These are phyloP conservation scores for Dactylorhiza incarnata DNA, from an alignment of 106 monocot species.

Conservation along the genomic window DNA sequence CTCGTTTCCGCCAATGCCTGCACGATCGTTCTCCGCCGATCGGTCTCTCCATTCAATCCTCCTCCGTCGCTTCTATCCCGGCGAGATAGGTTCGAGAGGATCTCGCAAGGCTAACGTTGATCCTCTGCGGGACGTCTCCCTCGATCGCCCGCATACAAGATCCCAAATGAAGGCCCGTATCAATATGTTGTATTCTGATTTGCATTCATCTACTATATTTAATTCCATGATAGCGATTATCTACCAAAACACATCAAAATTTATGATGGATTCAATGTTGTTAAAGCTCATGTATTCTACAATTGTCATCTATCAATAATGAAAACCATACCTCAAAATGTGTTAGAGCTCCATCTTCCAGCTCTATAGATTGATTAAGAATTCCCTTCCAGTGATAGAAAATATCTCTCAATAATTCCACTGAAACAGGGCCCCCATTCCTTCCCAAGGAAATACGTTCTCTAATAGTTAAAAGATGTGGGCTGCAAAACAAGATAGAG, in stretches of 20 bases:
- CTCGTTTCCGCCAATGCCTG: too few relatives aligned
- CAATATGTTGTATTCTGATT: too few relatives aligned
- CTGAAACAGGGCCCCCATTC: conserved; percentile 67
- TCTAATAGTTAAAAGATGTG: conserved; percentile 77
- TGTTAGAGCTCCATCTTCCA: conserved; percentile 70
- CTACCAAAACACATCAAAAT: not conserved
- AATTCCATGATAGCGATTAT: too few relatives aligned
- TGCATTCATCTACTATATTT: too few relatives aligned
- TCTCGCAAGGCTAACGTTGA: too few relatives aligned
- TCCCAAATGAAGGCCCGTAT: too few relatives aligned
- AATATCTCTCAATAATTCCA: conserved; percentile 28
- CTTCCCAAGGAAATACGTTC: conserved; percentile 85
- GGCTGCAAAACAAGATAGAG: conserved; percentile 38
- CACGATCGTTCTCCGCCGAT: too few relatives aligned
- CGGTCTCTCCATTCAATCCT: too few relatives aligned
- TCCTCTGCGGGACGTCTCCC: too few relatives aligned
- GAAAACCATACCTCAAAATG: conserved; percentile 78
- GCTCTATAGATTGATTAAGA: conserved; percentile 61
- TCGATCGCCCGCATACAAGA: too few relatives aligned
- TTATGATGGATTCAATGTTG: not conserved
- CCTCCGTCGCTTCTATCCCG: too few relatives aligned
- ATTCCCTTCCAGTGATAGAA: conserved; percentile 43
- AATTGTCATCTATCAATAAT: not conserved
- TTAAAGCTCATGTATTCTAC: not conserved
- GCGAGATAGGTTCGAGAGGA: too few relatives aligned